Percentiles rank a stretch among this genome's conserved stretches.
Evolutionary conservation across 2,329 filamentous ascomycete genomes (phyloP).

Genomic region (Aspergillus transmontanensis): DNA sequence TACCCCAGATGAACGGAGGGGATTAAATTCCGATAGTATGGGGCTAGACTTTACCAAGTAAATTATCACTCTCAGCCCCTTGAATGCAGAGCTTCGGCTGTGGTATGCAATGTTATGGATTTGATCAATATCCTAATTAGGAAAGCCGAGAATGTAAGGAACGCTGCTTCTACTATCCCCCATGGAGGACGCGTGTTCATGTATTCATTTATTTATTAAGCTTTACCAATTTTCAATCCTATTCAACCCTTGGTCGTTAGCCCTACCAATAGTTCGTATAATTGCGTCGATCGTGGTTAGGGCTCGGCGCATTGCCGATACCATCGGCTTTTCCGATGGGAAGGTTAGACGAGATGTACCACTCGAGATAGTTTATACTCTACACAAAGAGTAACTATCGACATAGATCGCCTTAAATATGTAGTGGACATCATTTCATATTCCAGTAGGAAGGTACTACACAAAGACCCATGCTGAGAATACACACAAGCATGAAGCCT

Average conservation of each 20-base stretch:
- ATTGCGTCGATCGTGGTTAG: neutral
- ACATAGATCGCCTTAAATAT: no score
- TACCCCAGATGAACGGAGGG: neutral
- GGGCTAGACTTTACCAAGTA: neutral
- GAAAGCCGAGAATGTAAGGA: neutral
- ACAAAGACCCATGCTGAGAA: no score
- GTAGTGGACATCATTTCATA: no score
- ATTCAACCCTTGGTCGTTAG: no score
- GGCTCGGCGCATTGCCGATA: neutral
- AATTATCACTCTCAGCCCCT: neutral
- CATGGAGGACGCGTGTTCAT: neutral
- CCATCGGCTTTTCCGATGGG: neutral
- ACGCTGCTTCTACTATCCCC: neutral
- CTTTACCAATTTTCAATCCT: no score
- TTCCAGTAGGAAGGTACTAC: no score
- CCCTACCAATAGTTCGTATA: neutral
- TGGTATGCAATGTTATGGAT: no score
- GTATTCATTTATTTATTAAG: neutral
- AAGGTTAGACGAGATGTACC: neutral
- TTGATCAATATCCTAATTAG: neutral
- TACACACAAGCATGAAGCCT: no score
- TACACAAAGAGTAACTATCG: no score
- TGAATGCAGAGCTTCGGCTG: no score
- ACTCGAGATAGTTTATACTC: no score
- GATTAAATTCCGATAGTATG: neutral